Base-by-base conservation (phyloP, 2,329 filamentous ascomycete species). In the Malbranchea zuffiana region DNA sequence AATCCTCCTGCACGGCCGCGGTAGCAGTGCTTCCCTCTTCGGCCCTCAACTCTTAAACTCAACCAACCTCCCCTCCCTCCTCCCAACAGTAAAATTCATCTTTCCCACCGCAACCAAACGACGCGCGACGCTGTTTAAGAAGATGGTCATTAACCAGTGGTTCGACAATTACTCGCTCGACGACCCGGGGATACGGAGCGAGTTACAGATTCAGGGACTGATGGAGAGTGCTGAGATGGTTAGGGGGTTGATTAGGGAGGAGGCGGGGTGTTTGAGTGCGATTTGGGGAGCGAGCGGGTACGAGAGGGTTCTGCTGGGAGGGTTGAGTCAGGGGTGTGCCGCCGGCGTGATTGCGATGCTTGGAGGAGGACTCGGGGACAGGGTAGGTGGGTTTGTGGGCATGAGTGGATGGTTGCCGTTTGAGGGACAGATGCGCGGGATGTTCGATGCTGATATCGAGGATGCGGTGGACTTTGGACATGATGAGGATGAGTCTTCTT, bases 271-370 rank as follows among this genome's bases (percentile, higher is more conserved):
- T 1, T 36, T 53, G 19, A n/a, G n/a, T n/a, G n/a, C n/a, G n/a
- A n/a, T n/a, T n/a, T n/a, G n/a, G n/a, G n/a, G n/a, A n/a, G 8
- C 2, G 2, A 26, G 27, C 3, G 36, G 51, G 32, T 19, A 54
- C 35, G 21, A 44, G 13, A 69, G 67, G 33, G 52, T 74, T 10
- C 50, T 73, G 5, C 42, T 75, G 1, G 67, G 68, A 11, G 68
- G 69, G 0, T 42, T 74, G n/a, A 72, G 70, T 46, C 67, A 72
- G 43, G 70, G 70, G 0, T 72, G 66, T 44, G 70, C 69, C 1
- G 62, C 64, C 46, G 54, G 56, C 0, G 44, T 72, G 6, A 54
- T 62, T 13, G 44, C 60, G 2, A 47, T 71, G 13, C 48, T 75
- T 2, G 55, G 51, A 12, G 57, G 62, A n/a, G 53, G 52, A 6